Evolutionary conservation across 2,329 filamentous ascomycete genomes (phyloP).

Genomic region (Aciculosporium take): DNA sequence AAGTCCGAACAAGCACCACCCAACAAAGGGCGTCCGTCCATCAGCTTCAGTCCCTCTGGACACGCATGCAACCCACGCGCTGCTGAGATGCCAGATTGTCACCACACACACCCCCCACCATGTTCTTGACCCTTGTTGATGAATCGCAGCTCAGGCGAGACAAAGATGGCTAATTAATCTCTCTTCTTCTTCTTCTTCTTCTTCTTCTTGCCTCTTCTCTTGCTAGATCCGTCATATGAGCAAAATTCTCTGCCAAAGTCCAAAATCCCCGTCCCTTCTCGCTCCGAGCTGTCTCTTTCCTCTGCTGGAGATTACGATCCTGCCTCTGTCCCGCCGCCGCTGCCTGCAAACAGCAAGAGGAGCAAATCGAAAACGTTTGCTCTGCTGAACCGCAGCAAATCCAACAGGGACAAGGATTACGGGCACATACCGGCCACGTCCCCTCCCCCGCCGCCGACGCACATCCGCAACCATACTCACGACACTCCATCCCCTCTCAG

Average conservation of each 20-base stretch:
- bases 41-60: not conserved
- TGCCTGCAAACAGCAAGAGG: conserved; percentile 28
- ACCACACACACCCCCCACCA: not conserved
- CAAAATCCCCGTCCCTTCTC: conserved; percentile 28
- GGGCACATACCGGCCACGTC: conserved; percentile 23
- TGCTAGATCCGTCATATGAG: conserved; percentile 14
- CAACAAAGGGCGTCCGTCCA: conserved; percentile 1
- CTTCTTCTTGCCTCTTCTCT: no score
- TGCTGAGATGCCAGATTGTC: not conserved
- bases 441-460: conserved; percentile 10
- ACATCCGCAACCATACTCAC: conserved; percentile 15
- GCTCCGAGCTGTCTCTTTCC: conserved; percentile 37
- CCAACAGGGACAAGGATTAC: conserved; percentile 36
- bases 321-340: conserved; percentile 15
- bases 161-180: not conserved
- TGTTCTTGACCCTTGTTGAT: not conserved
- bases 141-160: not conserved
- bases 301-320: conserved; percentile 34
- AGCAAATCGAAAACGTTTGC: conserved; percentile 42
- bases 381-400: conserved; percentile 36
- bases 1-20: not conserved
- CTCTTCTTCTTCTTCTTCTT: no score
- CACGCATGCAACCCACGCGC: not conserved
- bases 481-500: conserved; percentile 29
- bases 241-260: conserved; percentile 24